phyloP scores from a whole-genome alignment of 2,329 filamentous ascomycete species.

The Fusarium sp. region DNA sequence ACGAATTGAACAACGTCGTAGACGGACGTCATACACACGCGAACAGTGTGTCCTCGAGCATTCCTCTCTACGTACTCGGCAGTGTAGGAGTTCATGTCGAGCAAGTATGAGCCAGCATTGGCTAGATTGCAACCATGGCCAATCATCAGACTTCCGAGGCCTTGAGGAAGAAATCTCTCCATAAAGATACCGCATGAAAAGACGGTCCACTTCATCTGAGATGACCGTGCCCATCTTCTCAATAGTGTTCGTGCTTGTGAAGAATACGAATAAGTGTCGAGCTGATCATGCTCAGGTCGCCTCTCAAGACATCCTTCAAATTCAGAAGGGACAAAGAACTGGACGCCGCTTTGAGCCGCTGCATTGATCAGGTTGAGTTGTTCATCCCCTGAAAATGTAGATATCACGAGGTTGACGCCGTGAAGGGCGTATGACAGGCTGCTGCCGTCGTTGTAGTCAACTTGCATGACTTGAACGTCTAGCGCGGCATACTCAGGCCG shows the following conservation, averaged over 20 bases:
- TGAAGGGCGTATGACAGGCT: conserved; percentile 71
- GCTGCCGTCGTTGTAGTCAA: conserved; percentile 70
- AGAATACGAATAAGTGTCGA: conserved; percentile 65
- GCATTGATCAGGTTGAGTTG: conserved; percentile 79
- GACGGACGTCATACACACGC: conserved; percentile 73
- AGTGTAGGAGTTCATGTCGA: conserved; percentile 66
- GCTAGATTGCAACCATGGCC: conserved; percentile 63
- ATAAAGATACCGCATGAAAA: conserved; percentile 81
- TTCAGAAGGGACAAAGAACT: conserved; percentile 77
- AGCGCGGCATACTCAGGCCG: conserved; percentile 63
- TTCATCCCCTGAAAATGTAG: conserved; percentile 71
- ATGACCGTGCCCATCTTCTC: conserved; percentile 59
- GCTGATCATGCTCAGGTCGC: conserved; percentile 63
- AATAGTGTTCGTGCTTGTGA: conserved; percentile 65
- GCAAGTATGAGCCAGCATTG: conserved; percentile 70
- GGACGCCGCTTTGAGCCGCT: conserved; percentile 69
- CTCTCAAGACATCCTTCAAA: conserved; percentile 72
- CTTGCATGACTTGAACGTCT: conserved; percentile 72
- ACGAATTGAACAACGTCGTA: conserved; percentile 76
- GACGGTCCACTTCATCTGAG: conserved; percentile 69
- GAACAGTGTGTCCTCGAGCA: conserved; percentile 58
- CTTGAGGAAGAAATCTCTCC: conserved; percentile 75
- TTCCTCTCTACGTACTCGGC: conserved; percentile 70
- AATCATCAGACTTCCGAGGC: conserved; percentile 67
- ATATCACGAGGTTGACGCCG: conserved; percentile 78